These are phyloP conservation scores for Acrocalymma vagum DNA, from an alignment of 2,329 filamentous ascomycete genomes.

Conservation along the genomic window DNA sequence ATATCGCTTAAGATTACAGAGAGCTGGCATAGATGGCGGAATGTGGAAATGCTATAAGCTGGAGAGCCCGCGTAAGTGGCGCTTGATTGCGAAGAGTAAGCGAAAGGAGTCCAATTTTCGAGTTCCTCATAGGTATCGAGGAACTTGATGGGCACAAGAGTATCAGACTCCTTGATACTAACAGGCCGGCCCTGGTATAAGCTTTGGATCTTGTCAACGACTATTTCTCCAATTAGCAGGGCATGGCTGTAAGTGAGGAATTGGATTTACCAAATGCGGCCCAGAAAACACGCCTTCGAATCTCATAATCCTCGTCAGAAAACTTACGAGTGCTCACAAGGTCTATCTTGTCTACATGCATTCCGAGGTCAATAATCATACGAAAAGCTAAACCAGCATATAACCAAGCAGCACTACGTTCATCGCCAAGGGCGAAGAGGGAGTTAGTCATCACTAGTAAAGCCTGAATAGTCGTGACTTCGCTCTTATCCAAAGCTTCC, in stretches of 20 bases:
- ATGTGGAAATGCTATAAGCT: constrained; percentile 55
- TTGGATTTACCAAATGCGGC: constrained; percentile 48
- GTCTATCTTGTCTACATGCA: constrained; percentile 56
- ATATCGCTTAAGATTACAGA: constrained; percentile 57
- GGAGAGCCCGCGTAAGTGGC: constrained; percentile 46
- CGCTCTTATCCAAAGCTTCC: constrained; percentile 56
- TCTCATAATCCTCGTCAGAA: constrained; percentile 57
- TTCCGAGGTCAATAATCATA: constrained; percentile 64
- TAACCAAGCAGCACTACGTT: constrained; percentile 64
- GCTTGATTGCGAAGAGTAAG: constrained; percentile 35
- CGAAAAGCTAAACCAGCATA: constrained; percentile 66
- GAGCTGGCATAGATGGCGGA: constrained; percentile 53
- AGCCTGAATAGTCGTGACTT: constrained; percentile 64
- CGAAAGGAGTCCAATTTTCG: constrained; percentile 60
- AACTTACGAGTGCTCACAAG: constrained; percentile 42
- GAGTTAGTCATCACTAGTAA: constrained; percentile 62
- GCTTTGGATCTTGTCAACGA: constrained; percentile 62
- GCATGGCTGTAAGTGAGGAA: background rate
- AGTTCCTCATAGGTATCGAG: constrained; percentile 62
- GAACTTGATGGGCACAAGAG: constrained; percentile 57
- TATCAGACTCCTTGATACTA: constrained; percentile 57
- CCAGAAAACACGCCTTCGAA: constrained; percentile 57
- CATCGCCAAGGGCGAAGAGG: constrained; percentile 60
- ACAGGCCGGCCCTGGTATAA: constrained; percentile 64
- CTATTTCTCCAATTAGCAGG: constrained; percentile 18